Conservation (phyloP, 2,329 filamentous ascomycete genomes). For the Xylariaceae sp. region DNA sequence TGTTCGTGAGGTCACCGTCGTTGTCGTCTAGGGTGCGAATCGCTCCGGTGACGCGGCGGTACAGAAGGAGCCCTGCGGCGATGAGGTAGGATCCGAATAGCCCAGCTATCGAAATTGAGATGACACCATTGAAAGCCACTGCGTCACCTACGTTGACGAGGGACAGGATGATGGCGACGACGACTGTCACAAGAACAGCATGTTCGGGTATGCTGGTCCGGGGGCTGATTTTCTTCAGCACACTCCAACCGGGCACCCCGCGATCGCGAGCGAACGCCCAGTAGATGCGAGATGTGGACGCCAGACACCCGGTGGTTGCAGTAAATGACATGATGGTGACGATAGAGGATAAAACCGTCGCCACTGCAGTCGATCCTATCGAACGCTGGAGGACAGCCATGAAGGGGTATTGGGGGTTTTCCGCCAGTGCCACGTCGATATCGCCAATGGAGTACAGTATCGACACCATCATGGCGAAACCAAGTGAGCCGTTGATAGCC, state of each 20-base stretch:
- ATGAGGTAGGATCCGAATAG: conserved; percentile 25
- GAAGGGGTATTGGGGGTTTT: conserved; percentile 50
- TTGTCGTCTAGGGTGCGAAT: conserved; percentile 17
- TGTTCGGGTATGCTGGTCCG: conserved; percentile 23
- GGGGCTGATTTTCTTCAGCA: conserved; percentile 21
- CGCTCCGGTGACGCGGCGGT: conserved; percentile 19
- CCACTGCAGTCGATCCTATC: conserved; percentile 42
- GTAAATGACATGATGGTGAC: conserved; percentile 45
- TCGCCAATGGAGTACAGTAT: conserved; percentile 51
- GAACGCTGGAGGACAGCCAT: conserved; percentile 53
- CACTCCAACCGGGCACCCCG: conserved; percentile 22
- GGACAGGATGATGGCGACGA: conserved; percentile 22
- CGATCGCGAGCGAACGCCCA: conserved; percentile 44
- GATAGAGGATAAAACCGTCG: conserved; percentile 46
- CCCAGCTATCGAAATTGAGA: conserved; percentile 25
- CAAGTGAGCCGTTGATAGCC: conserved; percentile 46
- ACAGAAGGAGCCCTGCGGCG: conserved; percentile 18
- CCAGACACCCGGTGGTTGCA: conserved; percentile 49
- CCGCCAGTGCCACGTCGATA: conserved; percentile 39
- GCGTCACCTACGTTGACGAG: conserved; percentile 24
- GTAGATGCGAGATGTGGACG: conserved; percentile 52
- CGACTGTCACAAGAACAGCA: conserved; percentile 18
- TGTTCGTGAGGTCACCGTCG: conserved; percentile 18
- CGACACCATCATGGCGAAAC: conserved; percentile 52
- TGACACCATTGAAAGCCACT: conserved; percentile 24